These are phyloP conservation scores for Orobanche coerulescens DNA, from an alignment of 257 asterid species.

Conservation along the genomic window DNA sequence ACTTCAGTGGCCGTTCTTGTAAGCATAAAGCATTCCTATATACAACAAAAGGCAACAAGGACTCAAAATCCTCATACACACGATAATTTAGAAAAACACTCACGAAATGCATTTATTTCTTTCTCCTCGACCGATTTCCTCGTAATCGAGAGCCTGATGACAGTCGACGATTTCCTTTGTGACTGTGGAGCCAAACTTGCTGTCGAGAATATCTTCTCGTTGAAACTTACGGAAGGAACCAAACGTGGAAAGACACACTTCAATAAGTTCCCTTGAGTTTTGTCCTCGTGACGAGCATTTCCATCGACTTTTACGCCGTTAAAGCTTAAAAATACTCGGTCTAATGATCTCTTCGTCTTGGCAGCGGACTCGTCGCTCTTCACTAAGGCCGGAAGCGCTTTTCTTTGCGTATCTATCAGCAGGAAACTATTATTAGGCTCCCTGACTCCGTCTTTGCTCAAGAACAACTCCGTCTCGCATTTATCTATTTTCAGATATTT, in stretches of 20 bases:
- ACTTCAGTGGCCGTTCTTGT: no score
- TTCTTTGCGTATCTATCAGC: constrained; percentile 34
- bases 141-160: constrained; percentile 68
- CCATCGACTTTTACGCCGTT: constrained; percentile 38
- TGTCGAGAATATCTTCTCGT: constrained; percentile 44
- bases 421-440: constrained; percentile 40
- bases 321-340: constrained; percentile 49
- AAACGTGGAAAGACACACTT: constrained; percentile 59
- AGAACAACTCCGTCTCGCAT: constrained; percentile 31
- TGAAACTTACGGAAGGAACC: constrained; percentile 65
- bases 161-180: constrained; percentile 59
- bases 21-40: not conserved
- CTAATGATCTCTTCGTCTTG: constrained; percentile 38
- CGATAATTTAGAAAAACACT: constrained; percentile 24
- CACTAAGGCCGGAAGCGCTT: constrained; percentile 31
- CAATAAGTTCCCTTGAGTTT: constrained; percentile 36
- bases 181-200: constrained; percentile 31
- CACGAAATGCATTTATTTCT: constrained; percentile 40
- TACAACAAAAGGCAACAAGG: not conserved
- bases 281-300: constrained; percentile 35
- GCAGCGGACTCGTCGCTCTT: constrained; percentile 37
- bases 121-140: constrained; percentile 66
- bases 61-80: not conserved
- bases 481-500: constrained; percentile 43
- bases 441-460: constrained; percentile 36